Evolutionary conservation across 2,329 filamentous ascomycete species (phyloP), one percentile per base, ranked within the genome.

Genomic region (Thelonectria rubi): DNA sequence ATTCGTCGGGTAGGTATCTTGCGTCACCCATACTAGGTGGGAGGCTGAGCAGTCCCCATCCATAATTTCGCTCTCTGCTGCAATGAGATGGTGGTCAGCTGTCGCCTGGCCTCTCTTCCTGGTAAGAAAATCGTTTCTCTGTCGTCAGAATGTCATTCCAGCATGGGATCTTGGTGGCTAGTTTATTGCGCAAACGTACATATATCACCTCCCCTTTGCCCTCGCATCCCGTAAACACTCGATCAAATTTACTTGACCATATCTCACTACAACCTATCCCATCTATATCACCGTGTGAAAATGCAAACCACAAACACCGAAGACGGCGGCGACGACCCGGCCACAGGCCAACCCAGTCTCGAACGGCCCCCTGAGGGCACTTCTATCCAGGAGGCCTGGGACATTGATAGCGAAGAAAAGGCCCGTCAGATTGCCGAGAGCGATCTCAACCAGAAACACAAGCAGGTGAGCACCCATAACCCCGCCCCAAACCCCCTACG

Each of bases 401-500:
- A 45, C 42, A 45, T 45, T 7, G 42, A 45, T 2, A 45, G 20
- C 11, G 42, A 45, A 45, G 42, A 45, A 45, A 45, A 45, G 17
- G 42, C 42, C 17, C 42, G 17, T 7, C 42, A 21, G 18, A 47
- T 47, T 47, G 45, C 45, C 15, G 21, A 47, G 15, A 47, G 24
- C 20, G 45, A 47, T 17, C 45, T 47, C 21, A 47, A 47, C 11
- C 45, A 47, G n/a, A 47, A 21, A 14, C 20, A 30, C 45, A 47
- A 47, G n/a, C 45, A 47, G 24, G 45, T 47, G 21, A 47, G 20
- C 15, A 15, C 45, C 12, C 45, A n/a, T 3, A 14, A 15, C 15
- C n/a, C 24, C 7, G 4, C 24, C n/a, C 11, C 17, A n/a, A 37
- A 14, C 15, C 21, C 5, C 21, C 4, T 7, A 42, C 37, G 12